Base-by-base conservation (phyloP, 1,139 yeast genomes). In the Debaryomyces psychrophilus region DNA sequence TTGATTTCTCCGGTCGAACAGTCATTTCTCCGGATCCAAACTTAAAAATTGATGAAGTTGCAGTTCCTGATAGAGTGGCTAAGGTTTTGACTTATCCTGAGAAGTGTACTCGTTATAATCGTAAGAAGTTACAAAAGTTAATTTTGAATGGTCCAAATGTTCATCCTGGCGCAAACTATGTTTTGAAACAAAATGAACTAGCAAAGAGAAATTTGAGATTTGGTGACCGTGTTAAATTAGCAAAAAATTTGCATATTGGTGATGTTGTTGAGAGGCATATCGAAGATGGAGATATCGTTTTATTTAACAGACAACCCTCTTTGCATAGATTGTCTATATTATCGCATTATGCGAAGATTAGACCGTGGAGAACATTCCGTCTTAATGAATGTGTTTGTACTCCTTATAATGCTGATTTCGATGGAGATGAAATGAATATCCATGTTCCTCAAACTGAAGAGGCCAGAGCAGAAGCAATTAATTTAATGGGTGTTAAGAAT, bases 391-490 rank as follows among this genome's bases (percentile, higher is more conserved):
- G 99, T 86, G 99, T 93, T 12, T 95, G 99, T 75, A 93, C 99
- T 0, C 99, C 99, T 1, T 95, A 93, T 70, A 95, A 95, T 67
- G 99, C 99, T 36, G 99, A 95, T 80, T 95, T 95, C 63, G 99
- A 95, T 68, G 99, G 99, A 67, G 99, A 95, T 69, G 99, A 95
- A 69, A 95, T 95, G 99, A 95, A 95, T 67, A 76, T 95, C 63
- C 99, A 95, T 63, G 99, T 95, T 37, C 99, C 99, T 2, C 99
- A 95, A 69, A 93, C 99, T 0, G 99, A 95, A 68, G 99, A 95
- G 68, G 99, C 99, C 1, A 77, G 99, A 56, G 96, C 99, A 0
- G 99, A 95, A 68, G 99, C 99, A 14, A 90, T 93, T 66, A 89
- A 89, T 59, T 77, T 95, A 59, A 95, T 95, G 99, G 99, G 99